Base-by-base conservation (phyloP, 2,329 filamentous ascomycete genomes). In the Penicillium sclerotiorum region DNA sequence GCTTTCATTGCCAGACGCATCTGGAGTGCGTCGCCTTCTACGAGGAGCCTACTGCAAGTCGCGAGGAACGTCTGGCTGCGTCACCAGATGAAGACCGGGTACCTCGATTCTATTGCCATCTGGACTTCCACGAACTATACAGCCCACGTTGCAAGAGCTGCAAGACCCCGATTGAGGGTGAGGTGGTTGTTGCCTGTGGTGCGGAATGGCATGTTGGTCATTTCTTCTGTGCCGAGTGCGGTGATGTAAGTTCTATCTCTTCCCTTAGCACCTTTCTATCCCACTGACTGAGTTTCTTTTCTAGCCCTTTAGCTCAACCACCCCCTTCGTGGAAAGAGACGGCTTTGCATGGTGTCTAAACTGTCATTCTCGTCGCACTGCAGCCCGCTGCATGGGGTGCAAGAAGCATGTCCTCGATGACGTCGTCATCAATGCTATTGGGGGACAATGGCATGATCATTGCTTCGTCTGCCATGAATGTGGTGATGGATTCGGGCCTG, bases 201-300 rank as follows among this genome's bases (percentile, higher is more conserved):
- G 84, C 87, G n/a, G 91, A 96, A 73, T 99, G 90, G 89, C 94
- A 99, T 70, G 89, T 89, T 45, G 94, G 94, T 0, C 94, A 99
- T 74, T 99, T 99, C 76, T 99, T 99, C 81, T 99, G 94, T 67
- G 94, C 94, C 35, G 91, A 99, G 78, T 99, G 94, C 68, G 94
- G 94, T 59, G 93, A 99, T 74, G 75, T 77, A 69, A 52, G 73
- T 56, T 48, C 11, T 7, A 20, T n/a, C 33, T 41, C 15, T 9
- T 9, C 23, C 15, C 25, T 4, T 32, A 3, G 21, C 17, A 47
- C 28, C 50, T 64, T 54, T 61, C 54, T 51, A 13, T 25, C 3
- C 2, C 13, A 45, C 12, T 15, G 28, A 32, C 13, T 32, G 25
- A 2, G 20, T n/a, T 21, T 41, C 8, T 21, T 38, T 13, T 39